A percentile compares a stretch with the other conserved stretches of the same genome.
Conservation (phyloP, 225 moss, liverwort and hornwort species). For the Pseudoscleropodium purum region DNA sequence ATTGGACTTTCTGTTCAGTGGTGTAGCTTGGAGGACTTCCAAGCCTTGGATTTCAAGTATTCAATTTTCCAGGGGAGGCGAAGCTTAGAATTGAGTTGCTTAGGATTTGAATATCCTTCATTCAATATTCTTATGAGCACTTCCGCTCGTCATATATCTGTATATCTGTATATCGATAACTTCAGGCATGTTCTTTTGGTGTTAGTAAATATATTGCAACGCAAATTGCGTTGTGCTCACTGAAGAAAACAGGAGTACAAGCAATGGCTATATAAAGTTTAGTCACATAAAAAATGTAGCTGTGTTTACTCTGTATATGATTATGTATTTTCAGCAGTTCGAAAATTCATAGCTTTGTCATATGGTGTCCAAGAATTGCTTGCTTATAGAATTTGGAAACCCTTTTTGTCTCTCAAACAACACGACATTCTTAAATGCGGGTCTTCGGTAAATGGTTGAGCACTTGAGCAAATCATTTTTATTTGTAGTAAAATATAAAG, state of each 20-base stretch:
- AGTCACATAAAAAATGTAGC: neutral
- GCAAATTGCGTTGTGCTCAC: neutral
- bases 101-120: neutral
- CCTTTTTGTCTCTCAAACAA: neutral
- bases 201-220: neutral
- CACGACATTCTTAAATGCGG: neutral
- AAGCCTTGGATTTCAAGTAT: neutral
- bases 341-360: neutral
- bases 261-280: no score
- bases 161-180: neutral
- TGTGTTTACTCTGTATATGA: neutral
- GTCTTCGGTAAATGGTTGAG: neutral
- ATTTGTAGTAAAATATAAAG: neutral
- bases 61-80: neutral
- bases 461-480: neutral
- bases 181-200: neutral
- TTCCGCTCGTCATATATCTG: neutral
- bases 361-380: neutral
- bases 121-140: slow-evolving; percentile 1
- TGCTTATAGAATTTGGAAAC: neutral
- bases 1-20: neutral
- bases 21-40: neutral
- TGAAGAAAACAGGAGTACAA: neutral
- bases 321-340: neutral
- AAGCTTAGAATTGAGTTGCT: neutral